Conservation (phyloP, 345 rosid species). For the Corchorus olitorius region DNA sequence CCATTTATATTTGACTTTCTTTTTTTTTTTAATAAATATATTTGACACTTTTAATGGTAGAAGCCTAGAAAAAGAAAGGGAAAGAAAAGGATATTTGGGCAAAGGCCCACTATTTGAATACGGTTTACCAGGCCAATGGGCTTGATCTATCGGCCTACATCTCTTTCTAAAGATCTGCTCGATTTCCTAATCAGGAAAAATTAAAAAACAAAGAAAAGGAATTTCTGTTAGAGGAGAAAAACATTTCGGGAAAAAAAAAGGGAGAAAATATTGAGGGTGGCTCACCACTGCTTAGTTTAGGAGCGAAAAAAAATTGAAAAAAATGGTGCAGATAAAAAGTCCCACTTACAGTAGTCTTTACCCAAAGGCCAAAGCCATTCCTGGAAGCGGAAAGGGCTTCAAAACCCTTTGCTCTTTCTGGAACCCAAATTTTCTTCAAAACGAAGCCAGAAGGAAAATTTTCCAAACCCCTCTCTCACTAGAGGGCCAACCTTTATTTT, state of each 20-base stretch:
- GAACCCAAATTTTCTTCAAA: constrained; percentile 4
- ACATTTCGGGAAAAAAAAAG: not conserved
- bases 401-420: constrained; percentile 6
- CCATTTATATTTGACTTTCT: not conserved
- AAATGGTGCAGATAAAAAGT: constrained; percentile 41
- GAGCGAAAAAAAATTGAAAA: constrained; percentile 36
- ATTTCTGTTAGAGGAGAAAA: not conserved
- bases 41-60: constrained; percentile 29
- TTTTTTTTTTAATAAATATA: constrained; percentile 6
- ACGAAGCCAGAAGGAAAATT: not conserved
- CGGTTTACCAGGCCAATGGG: too few species aligned
- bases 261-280: too few species aligned
- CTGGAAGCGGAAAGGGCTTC: constrained; percentile 12
- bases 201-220: too few species aligned
- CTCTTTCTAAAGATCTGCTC: constrained; percentile 2
- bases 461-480: not conserved
- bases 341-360: constrained; percentile 9
- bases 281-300: not conserved
- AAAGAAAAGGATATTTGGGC: not conserved
- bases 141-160: not conserved
- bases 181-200: not conserved
- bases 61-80: constrained; percentile 21
- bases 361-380: constrained; percentile 16
- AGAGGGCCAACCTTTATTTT: not conserved
- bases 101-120: too few species aligned